Base-by-base conservation (phyloP, 202 grass and related monocot genomes). In the Schoenoplectus tabernaemontani region DNA sequence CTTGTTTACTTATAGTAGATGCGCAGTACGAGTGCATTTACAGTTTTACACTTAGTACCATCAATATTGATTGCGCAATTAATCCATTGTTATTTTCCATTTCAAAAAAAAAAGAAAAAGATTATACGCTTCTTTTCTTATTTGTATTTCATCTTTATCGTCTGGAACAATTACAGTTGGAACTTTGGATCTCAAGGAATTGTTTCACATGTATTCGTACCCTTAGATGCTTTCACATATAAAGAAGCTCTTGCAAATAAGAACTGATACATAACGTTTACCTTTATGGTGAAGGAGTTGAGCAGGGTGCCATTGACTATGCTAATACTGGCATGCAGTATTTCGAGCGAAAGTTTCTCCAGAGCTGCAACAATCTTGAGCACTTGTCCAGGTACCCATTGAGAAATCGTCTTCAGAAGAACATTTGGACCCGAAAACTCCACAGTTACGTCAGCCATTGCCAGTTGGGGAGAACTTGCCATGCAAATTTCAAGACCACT, bases 251-350 rank as follows among this genome's bases (percentile, higher is more conserved):
- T n/a, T 11, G 3, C 23, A 70, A 12, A 47, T 70, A 44, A 70
- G 20, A 26, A 46, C 20, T 26, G 41, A 70, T 26, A 19, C 36
- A 0, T 53, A 60, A 38, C 32, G 19, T 41, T 69, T 87, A 96
- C 93, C 90, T 96, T 96, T 59, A 96, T 87, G 51, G 90, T 96
- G 79, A 96, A 96, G 15, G 93, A 96, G 77, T 90, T 91, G 59
- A 96, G 51, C 79, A 88, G 86, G 28, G 84, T 84, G n/a, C 91
- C 86, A 42, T 92, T 84, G 9, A 92, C 71, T 32, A 82, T 88
- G 80, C 65, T 87, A 36, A 96, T 83, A 78, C 80, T 90, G 53
- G 83, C 87, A 64, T 96, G 85, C 38, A 96, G 93, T 77, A 96
- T 87, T 84, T 96, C 88, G 47, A 96, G 84, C 16, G 93, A 84